These are phyloP conservation scores for Talaromyces borbonicus DNA, from an alignment of 495 filamentous ascomycete genomes.

Conservation along the genomic window DNA sequence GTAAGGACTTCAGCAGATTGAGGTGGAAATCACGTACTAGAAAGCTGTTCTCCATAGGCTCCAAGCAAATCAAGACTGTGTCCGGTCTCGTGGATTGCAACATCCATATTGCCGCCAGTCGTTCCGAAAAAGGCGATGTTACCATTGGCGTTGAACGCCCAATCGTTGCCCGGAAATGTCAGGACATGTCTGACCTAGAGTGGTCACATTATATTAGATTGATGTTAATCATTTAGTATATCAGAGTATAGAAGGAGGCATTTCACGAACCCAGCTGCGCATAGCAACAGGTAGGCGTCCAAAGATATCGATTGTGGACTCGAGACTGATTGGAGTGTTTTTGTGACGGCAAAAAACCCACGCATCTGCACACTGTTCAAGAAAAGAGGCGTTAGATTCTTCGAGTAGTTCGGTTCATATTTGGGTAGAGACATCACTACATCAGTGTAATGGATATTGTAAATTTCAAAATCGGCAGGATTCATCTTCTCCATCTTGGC, in stretches of 20 bases:
- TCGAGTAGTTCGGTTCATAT: neutral
- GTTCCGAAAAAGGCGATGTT: slow-evolving; percentile 14
- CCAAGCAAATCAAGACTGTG: slow-evolving; percentile 19
- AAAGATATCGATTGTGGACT: slow-evolving; percentile 16
- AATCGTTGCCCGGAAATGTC: slow-evolving; percentile 8
- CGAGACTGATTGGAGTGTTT: slow-evolving; percentile 7
- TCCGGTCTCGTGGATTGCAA: slow-evolving; percentile 17
- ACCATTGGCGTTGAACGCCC: slow-evolving; percentile 11
- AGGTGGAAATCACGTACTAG: neutral
- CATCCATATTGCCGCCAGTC: slow-evolving; percentile 8
- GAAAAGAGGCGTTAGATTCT: neutral
- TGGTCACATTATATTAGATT: no score
- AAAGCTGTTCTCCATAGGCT: slow-evolving; percentile 9
- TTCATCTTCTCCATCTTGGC: slow-evolving; percentile 8
- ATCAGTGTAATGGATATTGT: slow-evolving; percentile 22
- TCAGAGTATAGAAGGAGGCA: neutral
- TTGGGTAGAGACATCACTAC: neutral
- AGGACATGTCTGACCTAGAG: slow-evolving; percentile 16
- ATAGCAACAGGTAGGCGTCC: slow-evolving; percentile 22
- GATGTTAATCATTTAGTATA: neutral
- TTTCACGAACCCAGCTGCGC: slow-evolving; percentile 10
- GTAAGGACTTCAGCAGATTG: neutral
- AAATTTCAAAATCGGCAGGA: slow-evolving; percentile 17
- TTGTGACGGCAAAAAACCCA: slow-evolving; percentile 26
- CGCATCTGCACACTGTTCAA: slow-evolving; percentile 13